Evolutionary conservation across 176 grass and related monocot species (phyloP).

Genomic region (Oryza officinalis): DNA sequence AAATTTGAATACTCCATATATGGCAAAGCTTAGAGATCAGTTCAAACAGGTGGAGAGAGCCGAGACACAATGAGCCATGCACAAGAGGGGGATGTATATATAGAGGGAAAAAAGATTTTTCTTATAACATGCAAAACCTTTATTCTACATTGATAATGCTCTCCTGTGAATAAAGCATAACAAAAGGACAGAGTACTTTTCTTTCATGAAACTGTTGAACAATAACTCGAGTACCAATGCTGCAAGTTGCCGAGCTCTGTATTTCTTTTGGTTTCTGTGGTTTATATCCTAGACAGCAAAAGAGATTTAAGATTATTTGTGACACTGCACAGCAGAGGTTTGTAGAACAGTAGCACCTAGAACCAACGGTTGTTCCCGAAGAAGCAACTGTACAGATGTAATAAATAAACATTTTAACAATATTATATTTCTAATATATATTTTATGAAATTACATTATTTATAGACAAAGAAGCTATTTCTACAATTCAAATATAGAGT

Average conservation of each 20-base stretch:
- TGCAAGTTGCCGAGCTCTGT: conserved; percentile 42
- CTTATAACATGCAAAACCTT: conserved; percentile 50
- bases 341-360: conserved; percentile 3
- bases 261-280: conserved; percentile 29
- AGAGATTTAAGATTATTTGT: conserved; percentile 31
- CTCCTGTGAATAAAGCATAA: conserved; percentile 55
- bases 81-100: conserved; percentile 42
- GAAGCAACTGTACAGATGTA: conserved; percentile 14
- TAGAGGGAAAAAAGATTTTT: conserved; percentile 43
- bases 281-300: conserved; percentile 30
- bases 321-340: conserved; percentile 21
- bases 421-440: conserved; percentile 9
- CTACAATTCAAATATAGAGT: conserved; percentile 3
- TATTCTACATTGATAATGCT: conserved; percentile 60
- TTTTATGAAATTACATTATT: not conserved
- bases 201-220: conserved; percentile 35
- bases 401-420: conserved; percentile 7
- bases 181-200: conserved; percentile 43
- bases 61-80: conserved; percentile 38
- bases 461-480: conserved; percentile 5
- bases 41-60: conserved; percentile 30
- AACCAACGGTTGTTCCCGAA: conserved; percentile 26
- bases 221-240: conserved; percentile 40
- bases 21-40: conserved; percentile 25
- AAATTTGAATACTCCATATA: conserved; percentile 59